Conservation (phyloP, 2,329 filamentous ascomycete species). For the Venturia carpophila region DNA sequence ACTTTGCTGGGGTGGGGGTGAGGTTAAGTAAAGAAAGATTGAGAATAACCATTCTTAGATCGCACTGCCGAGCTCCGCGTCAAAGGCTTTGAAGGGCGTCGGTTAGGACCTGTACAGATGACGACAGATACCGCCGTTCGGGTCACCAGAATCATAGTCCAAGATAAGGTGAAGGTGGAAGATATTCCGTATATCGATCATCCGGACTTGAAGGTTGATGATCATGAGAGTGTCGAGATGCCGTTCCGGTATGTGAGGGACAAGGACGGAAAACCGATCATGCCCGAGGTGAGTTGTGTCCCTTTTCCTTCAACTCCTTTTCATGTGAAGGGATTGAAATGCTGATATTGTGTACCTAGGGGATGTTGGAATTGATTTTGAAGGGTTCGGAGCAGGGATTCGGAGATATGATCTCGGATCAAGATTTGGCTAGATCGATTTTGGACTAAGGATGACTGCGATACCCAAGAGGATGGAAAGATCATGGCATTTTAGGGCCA, state of each 20-base stretch:
- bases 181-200: slow-evolving; percentile 77
- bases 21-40: slow-evolving; percentile 18
- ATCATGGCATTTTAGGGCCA: neutral
- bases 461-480: neutral
- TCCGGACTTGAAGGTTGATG: slow-evolving; percentile 81
- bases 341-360: slow-evolving; percentile 43
- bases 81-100: slow-evolving; percentile 82
- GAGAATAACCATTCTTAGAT: slow-evolving; percentile 47
- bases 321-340: slow-evolving; percentile 6
- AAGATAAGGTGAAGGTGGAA: slow-evolving; percentile 68
- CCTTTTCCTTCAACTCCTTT: neutral
- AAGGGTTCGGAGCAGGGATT: slow-evolving; percentile 91
- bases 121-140: slow-evolving; percentile 95
- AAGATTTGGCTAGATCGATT: neutral
- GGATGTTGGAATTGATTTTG: slow-evolving; percentile 89
- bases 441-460: neutral
- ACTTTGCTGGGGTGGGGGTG: no score
- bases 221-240: slow-evolving; percentile 94
- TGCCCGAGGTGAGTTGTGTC: slow-evolving; percentile 64
- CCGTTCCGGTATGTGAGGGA: slow-evolving; percentile 90
- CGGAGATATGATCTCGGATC: slow-evolving; percentile 59
- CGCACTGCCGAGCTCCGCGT: slow-evolving; percentile 90
- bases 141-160: slow-evolving; percentile 81
- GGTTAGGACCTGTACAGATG: slow-evolving; percentile 91
- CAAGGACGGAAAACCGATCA: slow-evolving; percentile 68